phyloP scores from a whole-genome alignment of 768 basidiomycete species.

The Mycena sanguinolenta region DNA sequence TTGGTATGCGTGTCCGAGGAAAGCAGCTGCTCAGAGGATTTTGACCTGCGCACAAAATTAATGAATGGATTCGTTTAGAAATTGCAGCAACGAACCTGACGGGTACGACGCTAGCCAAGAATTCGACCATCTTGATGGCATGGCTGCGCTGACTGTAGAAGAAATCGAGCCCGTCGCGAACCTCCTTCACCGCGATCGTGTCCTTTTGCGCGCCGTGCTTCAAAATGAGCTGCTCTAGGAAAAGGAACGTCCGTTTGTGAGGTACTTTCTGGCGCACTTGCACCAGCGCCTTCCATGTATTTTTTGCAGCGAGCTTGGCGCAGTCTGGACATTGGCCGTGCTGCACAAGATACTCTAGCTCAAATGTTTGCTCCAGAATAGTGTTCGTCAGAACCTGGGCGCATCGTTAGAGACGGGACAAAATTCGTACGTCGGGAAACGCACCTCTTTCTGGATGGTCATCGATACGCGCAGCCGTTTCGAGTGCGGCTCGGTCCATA shows the following conservation, averaged over 20 bases:
- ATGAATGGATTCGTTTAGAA: neutral
- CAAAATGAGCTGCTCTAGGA: constrained; percentile 95
- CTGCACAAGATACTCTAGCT: constrained; percentile 95
- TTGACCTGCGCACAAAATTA: constrained; percentile 67
- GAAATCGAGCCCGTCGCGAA: constrained; percentile 95
- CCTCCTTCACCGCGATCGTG: constrained; percentile 93
- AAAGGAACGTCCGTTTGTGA: constrained; percentile 98
- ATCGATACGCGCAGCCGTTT: constrained; percentile 93
- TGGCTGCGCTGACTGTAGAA: constrained; percentile 93
- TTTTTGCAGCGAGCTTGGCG: constrained; percentile 94
- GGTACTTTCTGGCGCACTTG: constrained; percentile 99
- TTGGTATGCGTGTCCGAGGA: constrained; percentile 93
- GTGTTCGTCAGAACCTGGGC: constrained; percentile 91
- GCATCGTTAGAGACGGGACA: neutral
- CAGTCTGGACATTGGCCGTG: constrained; percentile 97
- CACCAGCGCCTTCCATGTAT: constrained; percentile 98
- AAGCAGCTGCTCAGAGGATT: constrained; percentile 94
- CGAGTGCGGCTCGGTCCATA: constrained; percentile 99
- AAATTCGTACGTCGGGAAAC: constrained; percentile 34
- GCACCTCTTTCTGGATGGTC: constrained; percentile 98
- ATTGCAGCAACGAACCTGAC: constrained; percentile 65
- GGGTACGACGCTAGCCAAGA: constrained; percentile 89
- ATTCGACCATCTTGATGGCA: constrained; percentile 97
- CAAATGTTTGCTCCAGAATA: constrained; percentile 96
- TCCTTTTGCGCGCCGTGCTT: constrained; percentile 98